A percentile compares a stretch with the other conserved stretches of the same genome.
phyloP scores from a whole-genome alignment of 768 basidiomycete species.

The Auricularia heimuer region DNA sequence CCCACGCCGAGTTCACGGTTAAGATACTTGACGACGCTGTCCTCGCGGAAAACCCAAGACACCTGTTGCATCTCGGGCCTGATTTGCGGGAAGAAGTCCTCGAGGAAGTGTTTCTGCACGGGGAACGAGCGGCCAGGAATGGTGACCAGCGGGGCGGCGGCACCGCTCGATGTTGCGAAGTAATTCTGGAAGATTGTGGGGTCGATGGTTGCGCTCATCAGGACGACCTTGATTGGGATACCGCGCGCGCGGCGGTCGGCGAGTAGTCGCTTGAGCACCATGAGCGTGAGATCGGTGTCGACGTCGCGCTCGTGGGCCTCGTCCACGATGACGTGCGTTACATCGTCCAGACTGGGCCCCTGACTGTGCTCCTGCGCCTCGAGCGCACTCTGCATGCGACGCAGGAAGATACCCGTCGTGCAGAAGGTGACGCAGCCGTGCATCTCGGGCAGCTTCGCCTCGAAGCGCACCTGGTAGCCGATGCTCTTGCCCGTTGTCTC shows the following conservation, averaged over 20 bases:
- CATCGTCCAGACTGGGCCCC: constrained; percentile 42
- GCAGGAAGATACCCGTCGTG: constrained; percentile 86
- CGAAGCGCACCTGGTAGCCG: constrained; percentile 91
- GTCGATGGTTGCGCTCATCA: constrained; percentile 97
- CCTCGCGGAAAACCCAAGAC: constrained; percentile 61
- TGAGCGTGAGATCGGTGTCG: constrained; percentile 82
- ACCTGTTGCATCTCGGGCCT: constrained; percentile 23
- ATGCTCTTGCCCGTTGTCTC: constrained; percentile 61
- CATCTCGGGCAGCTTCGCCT: constrained; percentile 63
- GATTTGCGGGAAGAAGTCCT: constrained; percentile 52
- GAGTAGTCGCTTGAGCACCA: constrained; percentile 77
- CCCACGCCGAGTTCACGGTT: constrained; percentile 47
- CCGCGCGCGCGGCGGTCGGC: constrained; percentile 59
- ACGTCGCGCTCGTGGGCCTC: constrained; percentile 95
- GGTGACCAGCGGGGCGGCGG: constrained; percentile 61
- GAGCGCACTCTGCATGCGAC: constrained; percentile 70
- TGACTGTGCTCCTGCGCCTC: constrained; percentile 26
- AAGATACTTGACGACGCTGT: constrained; percentile 62
- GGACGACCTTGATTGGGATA: constrained; percentile 71
- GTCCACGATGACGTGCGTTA: constrained; percentile 89
- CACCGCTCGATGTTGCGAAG: constrained; percentile 55
- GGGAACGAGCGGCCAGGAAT: constrained; percentile 90
- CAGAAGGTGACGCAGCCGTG: constrained; percentile 87
- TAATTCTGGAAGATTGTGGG: constrained; percentile 82
- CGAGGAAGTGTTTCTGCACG: constrained; percentile 71